Base-by-base conservation (phyloP, 805 yeast genomes). In the Ogataea sp. region DNA sequence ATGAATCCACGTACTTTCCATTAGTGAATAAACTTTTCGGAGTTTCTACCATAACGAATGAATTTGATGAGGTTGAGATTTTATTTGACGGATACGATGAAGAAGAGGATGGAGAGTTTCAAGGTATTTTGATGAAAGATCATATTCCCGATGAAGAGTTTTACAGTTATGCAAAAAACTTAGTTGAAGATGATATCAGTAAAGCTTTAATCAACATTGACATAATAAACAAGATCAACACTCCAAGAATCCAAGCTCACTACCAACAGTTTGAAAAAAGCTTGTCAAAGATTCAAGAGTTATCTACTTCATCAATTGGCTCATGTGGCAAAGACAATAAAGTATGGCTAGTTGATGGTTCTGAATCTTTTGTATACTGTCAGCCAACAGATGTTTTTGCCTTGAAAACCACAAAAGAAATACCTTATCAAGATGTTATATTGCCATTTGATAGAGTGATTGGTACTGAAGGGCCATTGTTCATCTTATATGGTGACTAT, bases 381-480 rank as follows among this genome's bases (percentile, higher is more conserved):
- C 73, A 80, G 9, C 64, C 80, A 3, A 84, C 76, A 40, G 95
- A 83, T 41, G 71, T 87, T 1, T 93, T 75, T 56, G 95, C 96
- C 3, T 65, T 93, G 41, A 80, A 82, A 55, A 73, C 86, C 0
- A 64, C 65, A 20, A 61, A 63, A n/a, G 49, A 54, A 6, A 34
- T 41, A n/a, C 21, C 37, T 25, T 13, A 33, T 13, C 32, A 39
- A 13, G 36, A 36, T 8, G 51, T 47, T 6, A 23, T 61, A 14
- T 34, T 61, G 3, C 65, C 75, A 0, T 71, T 73, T 43, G 97
- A 90, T 51, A 67, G 87, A 41, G 62, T 82, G 0, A 66, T 85
- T 36, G 94, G 94, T 0, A 52, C 59, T 2, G 69, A 72, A 18
- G 39, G 39, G 1, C 46, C 49, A 20, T 16, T 53, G 1, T 65